Percentiles rank a stretch among this genome's conserved stretches.
Conservation (phyloP, 495 filamentous ascomycete genomes). For the Aspergillus wentii region DNA sequence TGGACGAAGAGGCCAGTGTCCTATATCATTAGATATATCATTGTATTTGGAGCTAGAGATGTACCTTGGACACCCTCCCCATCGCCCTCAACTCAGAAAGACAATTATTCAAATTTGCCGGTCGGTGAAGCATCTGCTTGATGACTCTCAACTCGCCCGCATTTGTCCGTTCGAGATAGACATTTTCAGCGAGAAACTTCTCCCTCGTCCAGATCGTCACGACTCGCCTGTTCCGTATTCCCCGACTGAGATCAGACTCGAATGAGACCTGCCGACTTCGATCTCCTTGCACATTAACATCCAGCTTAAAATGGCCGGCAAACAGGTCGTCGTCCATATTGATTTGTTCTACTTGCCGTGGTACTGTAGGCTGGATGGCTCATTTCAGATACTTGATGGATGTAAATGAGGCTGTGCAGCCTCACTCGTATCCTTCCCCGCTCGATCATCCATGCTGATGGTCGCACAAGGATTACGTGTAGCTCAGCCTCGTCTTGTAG, state of each 20-base stretch:
- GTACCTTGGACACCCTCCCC: neutral
- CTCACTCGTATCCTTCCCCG: too few species aligned
- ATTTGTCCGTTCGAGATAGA: neutral
- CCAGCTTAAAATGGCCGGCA: neutral
- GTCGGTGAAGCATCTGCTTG: neutral
- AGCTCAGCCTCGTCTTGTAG: too few species aligned
- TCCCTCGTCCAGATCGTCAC: neutral
- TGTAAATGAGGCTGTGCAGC: too few species aligned
- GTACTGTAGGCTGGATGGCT: too few species aligned
- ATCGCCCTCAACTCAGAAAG: neutral
- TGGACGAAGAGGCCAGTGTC: slow-evolving; percentile 2
- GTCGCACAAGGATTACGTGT: too few species aligned
- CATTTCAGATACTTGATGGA: too few species aligned
- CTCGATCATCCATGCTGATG: too few species aligned
- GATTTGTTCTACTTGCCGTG: too few species aligned
- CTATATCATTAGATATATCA: neutral
- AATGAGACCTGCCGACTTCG: neutral
- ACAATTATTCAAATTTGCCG: neutral
- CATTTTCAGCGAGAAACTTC: neutral
- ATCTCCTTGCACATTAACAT: neutral
- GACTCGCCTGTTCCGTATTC: neutral
- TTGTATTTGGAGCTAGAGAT: neutral
- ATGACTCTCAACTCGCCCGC: neutral
- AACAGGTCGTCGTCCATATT: neutral
- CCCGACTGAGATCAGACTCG: neutral